A percentile compares a stretch with the other conserved stretches of the same genome.
Conservation (phyloP, 2,329 filamentous ascomycete species). For the Cordyceps tenuipes region DNA sequence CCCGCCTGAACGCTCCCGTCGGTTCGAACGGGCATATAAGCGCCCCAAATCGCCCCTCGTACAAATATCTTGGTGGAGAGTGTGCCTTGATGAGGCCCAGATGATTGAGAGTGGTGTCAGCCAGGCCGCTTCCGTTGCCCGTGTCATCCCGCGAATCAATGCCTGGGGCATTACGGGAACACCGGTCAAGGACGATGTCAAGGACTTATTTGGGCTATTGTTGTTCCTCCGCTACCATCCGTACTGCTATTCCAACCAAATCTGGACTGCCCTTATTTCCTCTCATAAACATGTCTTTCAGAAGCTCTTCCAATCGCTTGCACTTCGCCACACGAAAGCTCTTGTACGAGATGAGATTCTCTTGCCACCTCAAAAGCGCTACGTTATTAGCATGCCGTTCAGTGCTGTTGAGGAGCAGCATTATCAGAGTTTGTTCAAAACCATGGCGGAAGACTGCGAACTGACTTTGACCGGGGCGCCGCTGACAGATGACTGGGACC, state of each 20-base stretch:
- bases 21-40: slow-evolving; percentile 58
- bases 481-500: slow-evolving; percentile 52
- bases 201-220: slow-evolving; percentile 71
- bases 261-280: slow-evolving; percentile 61
- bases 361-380: slow-evolving; percentile 74
- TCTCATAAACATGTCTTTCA: slow-evolving; percentile 57
- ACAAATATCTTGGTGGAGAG: slow-evolving; percentile 79
- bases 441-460: slow-evolving; percentile 64
- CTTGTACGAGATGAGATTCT: slow-evolving; percentile 68
- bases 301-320: slow-evolving; percentile 60
- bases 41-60: slow-evolving; percentile 67
- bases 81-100: slow-evolving; percentile 72
- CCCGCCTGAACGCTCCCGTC: slow-evolving; percentile 58
- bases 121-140: slow-evolving; percentile 72
- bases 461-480: slow-evolving; percentile 59
- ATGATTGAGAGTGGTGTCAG: slow-evolving; percentile 89
- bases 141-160: slow-evolving; percentile 71
- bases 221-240: slow-evolving; percentile 74
- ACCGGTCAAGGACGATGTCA: slow-evolving; percentile 70
- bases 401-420: slow-evolving; percentile 86
- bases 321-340: slow-evolving; percentile 80
- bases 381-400: slow-evolving; percentile 84
- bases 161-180: slow-evolving; percentile 89
- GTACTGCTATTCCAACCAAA: slow-evolving; percentile 52
- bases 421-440: slow-evolving; percentile 66